phyloP scores from a whole-genome alignment of 345 rosid species.

The Schrenkiella parvula region DNA sequence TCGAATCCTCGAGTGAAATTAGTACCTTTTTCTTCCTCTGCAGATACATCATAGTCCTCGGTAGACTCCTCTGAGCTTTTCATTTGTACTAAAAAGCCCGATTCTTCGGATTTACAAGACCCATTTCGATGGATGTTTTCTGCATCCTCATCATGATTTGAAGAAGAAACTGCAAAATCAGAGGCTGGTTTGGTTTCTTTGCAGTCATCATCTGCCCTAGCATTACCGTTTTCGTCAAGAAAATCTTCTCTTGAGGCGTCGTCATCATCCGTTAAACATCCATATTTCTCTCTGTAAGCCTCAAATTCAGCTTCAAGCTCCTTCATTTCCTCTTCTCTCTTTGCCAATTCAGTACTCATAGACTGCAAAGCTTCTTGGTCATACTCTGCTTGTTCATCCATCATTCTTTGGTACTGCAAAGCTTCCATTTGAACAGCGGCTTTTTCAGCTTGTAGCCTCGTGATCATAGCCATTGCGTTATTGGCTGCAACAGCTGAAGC shows the following conservation, averaged over 20 bases:
- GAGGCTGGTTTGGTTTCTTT: conserved; percentile 28
- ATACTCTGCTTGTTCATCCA: conserved; percentile 96
- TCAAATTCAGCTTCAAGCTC: conserved; percentile 60
- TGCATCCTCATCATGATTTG: conserved; percentile 23
- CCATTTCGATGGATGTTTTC: conserved; percentile 8
- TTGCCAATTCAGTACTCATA: conserved; percentile 41
- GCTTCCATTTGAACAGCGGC: conserved; percentile 98
- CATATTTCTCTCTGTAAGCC: conserved; percentile 56
- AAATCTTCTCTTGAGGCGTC: conserved; percentile 11
- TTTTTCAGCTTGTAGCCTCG: conserved; percentile 82
- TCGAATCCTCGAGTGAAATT: background rate
- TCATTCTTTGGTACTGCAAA: conserved; percentile 93
- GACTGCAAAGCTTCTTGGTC: conserved; percentile 83
- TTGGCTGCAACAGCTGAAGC: conserved; percentile 93
- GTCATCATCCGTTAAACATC: conserved; percentile 37
- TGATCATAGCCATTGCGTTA: conserved; percentile 95
- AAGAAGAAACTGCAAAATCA: conserved; percentile 13
- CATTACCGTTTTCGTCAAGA: background rate
- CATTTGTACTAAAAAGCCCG: background rate
- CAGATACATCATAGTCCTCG: conserved; percentile 1
- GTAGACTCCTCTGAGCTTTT: conserved; percentile 8
- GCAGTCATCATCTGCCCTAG: conserved; percentile 19
- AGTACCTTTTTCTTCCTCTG: conserved; percentile 40
- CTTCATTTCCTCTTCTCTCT: conserved; percentile 61
- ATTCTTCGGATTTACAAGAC: conserved; percentile 9